Percentiles rank a stretch among this genome's conserved stretches.
Conservation (phyloP, 352 stramenopile genomes). For the Phytophthora rubi region DNA sequence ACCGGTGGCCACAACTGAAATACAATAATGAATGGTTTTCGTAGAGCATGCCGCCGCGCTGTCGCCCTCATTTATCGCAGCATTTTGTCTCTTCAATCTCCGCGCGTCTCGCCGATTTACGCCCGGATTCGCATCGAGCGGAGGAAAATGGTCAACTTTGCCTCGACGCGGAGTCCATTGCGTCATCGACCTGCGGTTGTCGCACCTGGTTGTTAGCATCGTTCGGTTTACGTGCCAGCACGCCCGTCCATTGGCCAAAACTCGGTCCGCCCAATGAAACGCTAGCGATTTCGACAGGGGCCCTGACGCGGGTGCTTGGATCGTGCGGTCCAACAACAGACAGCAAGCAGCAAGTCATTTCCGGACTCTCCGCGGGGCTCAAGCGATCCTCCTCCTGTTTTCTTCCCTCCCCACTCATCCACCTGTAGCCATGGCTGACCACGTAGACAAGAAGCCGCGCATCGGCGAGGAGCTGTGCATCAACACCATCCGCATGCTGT, state of each 20-base stretch:
- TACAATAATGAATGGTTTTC: neutral
- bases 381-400: conserved; percentile 29
- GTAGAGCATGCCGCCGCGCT: neutral
- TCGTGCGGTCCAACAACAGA: conserved; percentile 22
- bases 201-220: conserved; percentile 1
- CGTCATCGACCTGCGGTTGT: conserved; percentile 25
- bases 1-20: neutral
- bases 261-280: conserved; percentile 10
- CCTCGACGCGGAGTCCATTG: conserved; percentile 5
- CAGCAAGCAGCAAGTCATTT: conserved; percentile 35
- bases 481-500: conserved; percentile 98
- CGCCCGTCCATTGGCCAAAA: conserved; percentile 24
- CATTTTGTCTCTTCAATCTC: conserved; percentile 1
- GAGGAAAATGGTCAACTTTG: neutral
- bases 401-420: conserved; percentile 4
- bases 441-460: conserved; percentile 85
- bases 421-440: conserved; percentile 60
- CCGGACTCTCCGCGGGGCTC: conserved; percentile 38
- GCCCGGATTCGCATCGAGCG: neutral
- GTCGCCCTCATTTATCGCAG: no score
- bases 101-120: conserved; percentile 1
- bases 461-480: conserved; percentile 92
- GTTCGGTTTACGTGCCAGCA: conserved; percentile 14
- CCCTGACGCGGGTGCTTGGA: conserved; percentile 28
- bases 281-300: conserved; percentile 19